Conservation (phyloP, 371 early-diverging fungal species). For the Mortierella sp. region DNA sequence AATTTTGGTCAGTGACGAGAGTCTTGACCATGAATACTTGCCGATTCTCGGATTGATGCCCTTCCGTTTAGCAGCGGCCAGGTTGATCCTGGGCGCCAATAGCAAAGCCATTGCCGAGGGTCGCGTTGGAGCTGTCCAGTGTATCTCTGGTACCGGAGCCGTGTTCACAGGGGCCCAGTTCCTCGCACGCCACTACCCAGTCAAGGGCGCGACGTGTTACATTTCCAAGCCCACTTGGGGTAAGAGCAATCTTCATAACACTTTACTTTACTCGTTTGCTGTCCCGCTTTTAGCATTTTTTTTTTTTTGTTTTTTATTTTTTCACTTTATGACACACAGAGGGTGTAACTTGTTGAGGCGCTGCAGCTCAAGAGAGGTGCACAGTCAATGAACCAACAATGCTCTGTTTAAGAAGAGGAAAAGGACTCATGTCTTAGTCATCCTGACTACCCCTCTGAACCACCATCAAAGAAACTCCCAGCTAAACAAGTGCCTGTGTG, state of each 20-base stretch:
- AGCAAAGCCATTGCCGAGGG: constrained; percentile 82
- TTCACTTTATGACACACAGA: not conserved
- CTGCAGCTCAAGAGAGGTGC: too few species aligned
- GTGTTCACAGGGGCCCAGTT: constrained; percentile 89
- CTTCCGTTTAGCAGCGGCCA: constrained; percentile 82
- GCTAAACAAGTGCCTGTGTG: constrained; percentile 1
- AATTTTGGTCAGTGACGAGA: constrained; percentile 73
- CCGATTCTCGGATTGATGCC: constrained; percentile 85
- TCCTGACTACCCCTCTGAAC: too few species aligned
- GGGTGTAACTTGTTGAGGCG: too few species aligned
- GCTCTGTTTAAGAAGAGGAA: too few species aligned
- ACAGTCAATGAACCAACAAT: too few species aligned
- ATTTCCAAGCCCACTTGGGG: constrained; percentile 98
- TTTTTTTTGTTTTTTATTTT: not conserved
- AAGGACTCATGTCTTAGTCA: too few species aligned
- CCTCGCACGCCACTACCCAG: constrained; percentile 73
- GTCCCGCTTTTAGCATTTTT: too few species aligned
- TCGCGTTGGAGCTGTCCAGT: constrained; percentile 81
- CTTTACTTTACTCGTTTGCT: not conserved
- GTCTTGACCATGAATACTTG: constrained; percentile 93
- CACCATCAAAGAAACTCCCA: too few species aligned
- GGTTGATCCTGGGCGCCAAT: constrained; percentile 85
- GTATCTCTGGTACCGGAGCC: constrained; percentile 97
- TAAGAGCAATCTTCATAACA: constrained; percentile 32
- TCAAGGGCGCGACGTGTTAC: constrained; percentile 73